Conservation (phyloP, 768 basidiomycete species). For the Rhizopogon sp. region DNA sequence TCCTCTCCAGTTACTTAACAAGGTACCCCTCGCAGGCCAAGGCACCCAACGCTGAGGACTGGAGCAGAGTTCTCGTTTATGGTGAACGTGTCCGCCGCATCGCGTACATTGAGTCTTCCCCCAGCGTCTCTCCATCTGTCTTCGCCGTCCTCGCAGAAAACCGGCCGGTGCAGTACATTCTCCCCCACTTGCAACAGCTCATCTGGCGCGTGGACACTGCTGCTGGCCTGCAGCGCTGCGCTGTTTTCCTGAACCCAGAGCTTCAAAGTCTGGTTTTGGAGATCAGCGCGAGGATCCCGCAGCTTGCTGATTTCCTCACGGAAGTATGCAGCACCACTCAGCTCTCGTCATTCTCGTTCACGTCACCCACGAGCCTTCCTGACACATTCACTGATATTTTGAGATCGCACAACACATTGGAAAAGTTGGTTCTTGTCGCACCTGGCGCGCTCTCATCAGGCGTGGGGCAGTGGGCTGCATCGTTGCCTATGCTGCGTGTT, state of each 20-base stretch:
- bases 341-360: constrained; percentile 65
- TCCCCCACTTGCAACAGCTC: constrained; percentile 65
- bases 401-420: constrained; percentile 50
- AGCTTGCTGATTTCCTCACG: constrained; percentile 57
- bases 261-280: constrained; percentile 60
- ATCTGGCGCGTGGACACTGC: constrained; percentile 69
- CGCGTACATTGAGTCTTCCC: constrained; percentile 63
- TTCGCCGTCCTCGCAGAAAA: constrained; percentile 64
- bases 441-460: constrained; percentile 69
- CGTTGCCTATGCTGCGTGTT: constrained; percentile 54
- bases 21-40: constrained; percentile 37
- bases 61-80: constrained; percentile 62
- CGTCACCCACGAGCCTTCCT: constrained; percentile 63
- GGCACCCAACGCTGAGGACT: constrained; percentile 62
- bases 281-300: constrained; percentile 50
- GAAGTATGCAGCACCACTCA: constrained; percentile 60
- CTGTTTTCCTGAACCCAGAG: constrained; percentile 61
- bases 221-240: constrained; percentile 58
- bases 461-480: constrained; percentile 72
- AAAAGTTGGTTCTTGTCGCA: constrained; percentile 61
- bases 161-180: constrained; percentile 56
- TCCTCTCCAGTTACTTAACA: constrained; percentile 5
- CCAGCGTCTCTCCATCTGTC: constrained; percentile 57
- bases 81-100: constrained; percentile 64
- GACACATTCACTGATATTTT: constrained; percentile 68